Base-by-base conservation (phyloP, 2,329 filamentous ascomycete species). In the Pezicula carpinea region DNA sequence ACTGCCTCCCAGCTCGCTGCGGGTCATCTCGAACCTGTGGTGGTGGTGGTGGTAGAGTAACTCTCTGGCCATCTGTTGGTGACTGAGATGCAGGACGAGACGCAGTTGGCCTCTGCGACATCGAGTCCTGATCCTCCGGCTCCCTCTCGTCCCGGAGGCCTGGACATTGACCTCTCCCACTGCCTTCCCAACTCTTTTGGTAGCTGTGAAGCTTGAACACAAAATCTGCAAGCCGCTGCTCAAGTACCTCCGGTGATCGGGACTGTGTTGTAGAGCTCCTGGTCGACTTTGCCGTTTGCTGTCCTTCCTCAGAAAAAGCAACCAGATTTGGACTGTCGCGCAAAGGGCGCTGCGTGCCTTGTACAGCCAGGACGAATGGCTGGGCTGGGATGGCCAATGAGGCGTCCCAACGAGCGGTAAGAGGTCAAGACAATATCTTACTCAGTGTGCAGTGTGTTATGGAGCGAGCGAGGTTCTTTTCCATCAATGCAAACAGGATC, bases 21-120 rank as follows among this genome's bases (percentile, higher is more conserved):
- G 19, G 35, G 43, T 61, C 62, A 62, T 64, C 61, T 59, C 60
- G 61, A 55, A 55, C 51, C 53, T 61, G 59, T 31, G 64, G 56
- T 39, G 62, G 58, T 39, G 62, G 58, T 50, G 62, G 60, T 50
- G 62, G 60, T 39, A 63, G 51, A 50, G 55, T 54, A 43, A 62
- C 57, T 50, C 55, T 59, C 52, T 60, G 58, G 55, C 55, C 58
- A 57, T 64, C 62, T 53, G 58, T 39, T 52, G 62, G 56, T 54
- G 62, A 63, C 50, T 69, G 74, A 68, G 76, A 76, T 64, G 70
- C 67, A 72, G 77, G 72, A 65, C 68, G 72, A 75, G 76, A 69
- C 67, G 70, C 71, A 73, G 73, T 66, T 61, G 72, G 74, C 70
- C 73, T 75, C 72, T 80, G 77, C 71, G 79, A 82, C 80, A 83